phyloP scores from a whole-genome alignment of 2,329 filamentous ascomycete species.

The Microcyclospora tardicrescens region DNA sequence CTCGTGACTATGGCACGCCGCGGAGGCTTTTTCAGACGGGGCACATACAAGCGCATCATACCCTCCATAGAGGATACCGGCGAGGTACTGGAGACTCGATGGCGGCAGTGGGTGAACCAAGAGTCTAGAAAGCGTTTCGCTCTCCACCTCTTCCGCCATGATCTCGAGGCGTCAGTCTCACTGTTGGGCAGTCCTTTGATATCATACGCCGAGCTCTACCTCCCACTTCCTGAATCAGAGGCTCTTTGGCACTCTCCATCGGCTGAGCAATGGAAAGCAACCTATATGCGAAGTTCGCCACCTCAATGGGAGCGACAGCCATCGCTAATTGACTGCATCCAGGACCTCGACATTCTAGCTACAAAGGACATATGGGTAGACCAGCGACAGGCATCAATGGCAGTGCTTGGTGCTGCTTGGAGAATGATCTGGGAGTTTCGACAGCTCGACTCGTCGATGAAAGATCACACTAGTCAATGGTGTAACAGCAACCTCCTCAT shows the following conservation, averaged over 20 bases:
- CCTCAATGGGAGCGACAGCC: constrained; percentile 31
- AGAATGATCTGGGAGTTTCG: constrained; percentile 54
- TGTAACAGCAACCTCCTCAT: constrained; percentile 26
- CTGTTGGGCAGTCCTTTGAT: constrained; percentile 51
- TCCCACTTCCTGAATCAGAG: constrained; percentile 50
- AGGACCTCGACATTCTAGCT: constrained; percentile 42
- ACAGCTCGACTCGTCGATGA: constrained; percentile 42
- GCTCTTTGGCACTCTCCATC: constrained; percentile 54
- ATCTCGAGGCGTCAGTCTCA: constrained; percentile 55
- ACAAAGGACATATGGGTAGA: constrained; percentile 41
- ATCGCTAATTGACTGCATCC: constrained; percentile 43
- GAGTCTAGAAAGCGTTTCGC: constrained; percentile 58
- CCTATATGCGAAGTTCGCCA: constrained; percentile 36
- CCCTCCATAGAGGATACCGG: constrained; percentile 44
- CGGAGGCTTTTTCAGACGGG: constrained; percentile 45
- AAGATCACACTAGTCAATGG: constrained; percentile 35
- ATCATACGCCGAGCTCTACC: constrained; percentile 54
- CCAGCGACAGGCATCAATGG: constrained; percentile 42
- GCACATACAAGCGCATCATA: constrained; percentile 30
- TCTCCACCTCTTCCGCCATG: constrained; percentile 52
- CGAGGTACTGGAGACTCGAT: constrained; percentile 47
- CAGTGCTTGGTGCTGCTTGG: constrained; percentile 55
- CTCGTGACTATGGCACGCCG: constrained; percentile 42
- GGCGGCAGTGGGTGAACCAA: constrained; percentile 49
- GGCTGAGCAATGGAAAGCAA: constrained; percentile 51